phyloP scores from a whole-genome alignment of 2,329 filamentous ascomycete genomes.

The Colletotrichum sp. region DNA sequence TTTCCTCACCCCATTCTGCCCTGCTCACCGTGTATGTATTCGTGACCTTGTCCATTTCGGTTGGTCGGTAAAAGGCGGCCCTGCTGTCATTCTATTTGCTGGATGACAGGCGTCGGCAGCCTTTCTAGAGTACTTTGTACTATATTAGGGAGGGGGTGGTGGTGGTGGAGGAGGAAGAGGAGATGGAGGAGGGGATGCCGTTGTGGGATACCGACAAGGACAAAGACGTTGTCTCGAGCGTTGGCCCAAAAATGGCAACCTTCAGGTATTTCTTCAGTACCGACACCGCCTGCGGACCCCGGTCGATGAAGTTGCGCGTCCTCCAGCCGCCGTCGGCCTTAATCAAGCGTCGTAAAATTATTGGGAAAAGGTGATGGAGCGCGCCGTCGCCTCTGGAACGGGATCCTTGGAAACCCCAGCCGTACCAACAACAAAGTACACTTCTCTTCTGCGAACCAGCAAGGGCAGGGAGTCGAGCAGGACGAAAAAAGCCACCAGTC shows the following conservation, averaged over 20 bases:
- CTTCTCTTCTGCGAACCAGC: neutral
- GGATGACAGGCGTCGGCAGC: neutral
- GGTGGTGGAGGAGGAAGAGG: neutral
- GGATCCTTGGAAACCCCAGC: neutral
- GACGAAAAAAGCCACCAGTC: neutral
- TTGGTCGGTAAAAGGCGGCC: slow-evolving; percentile 7
- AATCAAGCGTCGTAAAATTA: neutral
- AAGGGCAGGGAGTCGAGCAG: neutral
- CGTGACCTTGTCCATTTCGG: slow-evolving; percentile 6
- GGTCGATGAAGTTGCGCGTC: neutral
- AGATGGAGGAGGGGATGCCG: neutral
- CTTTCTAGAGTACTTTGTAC: neutral
- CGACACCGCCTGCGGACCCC: neutral
- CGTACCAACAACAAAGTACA: neutral
- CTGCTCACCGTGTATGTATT: neutral
- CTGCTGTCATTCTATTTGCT: slow-evolving; percentile 1
- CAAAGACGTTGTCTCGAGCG: neutral
- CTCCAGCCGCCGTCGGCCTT: neutral
- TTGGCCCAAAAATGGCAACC: neutral
- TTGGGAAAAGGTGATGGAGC: neutral
- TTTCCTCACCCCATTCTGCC: neutral
- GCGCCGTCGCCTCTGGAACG: neutral
- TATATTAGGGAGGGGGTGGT: neutral
- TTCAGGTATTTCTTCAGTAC: neutral
- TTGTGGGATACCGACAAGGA: neutral